phyloP scores from a whole-genome alignment of 306 rosid genomes.

The Vigna angularis region DNA sequence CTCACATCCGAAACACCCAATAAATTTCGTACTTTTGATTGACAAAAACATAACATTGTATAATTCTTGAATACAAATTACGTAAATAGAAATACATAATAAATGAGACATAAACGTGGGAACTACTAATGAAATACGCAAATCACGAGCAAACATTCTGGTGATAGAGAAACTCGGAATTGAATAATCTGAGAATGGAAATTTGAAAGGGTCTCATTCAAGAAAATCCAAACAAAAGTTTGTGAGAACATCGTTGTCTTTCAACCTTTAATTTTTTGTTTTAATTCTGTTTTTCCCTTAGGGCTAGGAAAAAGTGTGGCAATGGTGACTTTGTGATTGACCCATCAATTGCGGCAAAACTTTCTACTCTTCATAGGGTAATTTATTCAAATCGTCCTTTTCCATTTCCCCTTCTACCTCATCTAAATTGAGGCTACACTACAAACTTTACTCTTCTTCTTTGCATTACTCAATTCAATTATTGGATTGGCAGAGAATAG shows the following conservation, averaged over 20 bases:
- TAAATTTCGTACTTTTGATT: no score
- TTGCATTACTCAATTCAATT: slow-evolving; percentile 44
- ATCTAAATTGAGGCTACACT: slow-evolving; percentile 14
- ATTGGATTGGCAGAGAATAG: slow-evolving; percentile 41
- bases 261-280: background rate
- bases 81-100: background rate
- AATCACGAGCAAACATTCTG: slow-evolving; percentile 40
- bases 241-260: slow-evolving; percentile 41
- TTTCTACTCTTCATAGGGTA: slow-evolving; percentile 28
- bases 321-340: slow-evolving; percentile 28
- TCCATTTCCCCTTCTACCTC: slow-evolving; percentile 19
- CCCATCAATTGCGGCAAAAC: slow-evolving; percentile 46
- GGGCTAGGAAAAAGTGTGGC: slow-evolving; percentile 15
- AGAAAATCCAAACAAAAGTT: slow-evolving; percentile 29
- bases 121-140: slow-evolving; percentile 28
- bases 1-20: no score
- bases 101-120: background rate
- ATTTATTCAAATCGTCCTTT: slow-evolving; percentile 41
- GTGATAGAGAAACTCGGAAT: background rate
- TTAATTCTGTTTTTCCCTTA: background rate
- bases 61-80: background rate
- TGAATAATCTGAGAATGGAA: slow-evolving; percentile 26
- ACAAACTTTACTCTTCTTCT: slow-evolving; percentile 26
- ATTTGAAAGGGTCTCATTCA: slow-evolving; percentile 29
- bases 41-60: no score